phyloP scores from a whole-genome alignment of 2,329 filamentous ascomycete genomes.

The Tolypocladium guangdongense region DNA sequence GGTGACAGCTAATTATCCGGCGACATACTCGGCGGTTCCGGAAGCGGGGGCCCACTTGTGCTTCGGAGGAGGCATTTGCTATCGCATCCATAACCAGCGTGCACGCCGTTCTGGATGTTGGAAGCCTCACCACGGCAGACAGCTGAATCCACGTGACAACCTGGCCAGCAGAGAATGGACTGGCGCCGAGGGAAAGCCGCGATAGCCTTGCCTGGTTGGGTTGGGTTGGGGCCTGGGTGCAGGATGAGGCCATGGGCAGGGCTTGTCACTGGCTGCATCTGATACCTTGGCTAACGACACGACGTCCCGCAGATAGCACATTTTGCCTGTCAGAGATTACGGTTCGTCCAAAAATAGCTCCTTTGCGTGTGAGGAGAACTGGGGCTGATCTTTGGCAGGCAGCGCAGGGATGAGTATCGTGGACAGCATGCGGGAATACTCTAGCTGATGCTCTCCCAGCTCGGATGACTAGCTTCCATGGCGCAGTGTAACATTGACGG shows the following conservation, averaged over 20 bases:
- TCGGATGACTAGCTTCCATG: neutral
- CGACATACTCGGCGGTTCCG: constrained; percentile 6
- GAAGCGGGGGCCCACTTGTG: neutral
- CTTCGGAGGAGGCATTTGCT: neutral
- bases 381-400: neutral
- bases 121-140: neutral
- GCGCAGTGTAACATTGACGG: neutral
- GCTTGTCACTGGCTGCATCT: neutral
- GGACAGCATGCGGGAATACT: neutral
- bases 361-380: neutral
- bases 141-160: neutral
- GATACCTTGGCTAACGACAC: neutral
- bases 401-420: neutral
- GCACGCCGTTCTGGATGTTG: neutral
- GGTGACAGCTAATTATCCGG: neutral
- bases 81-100: neutral
- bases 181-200: neutral
- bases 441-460: neutral
- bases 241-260: neutral
- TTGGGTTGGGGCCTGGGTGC: neutral
- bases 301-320: too few species aligned
- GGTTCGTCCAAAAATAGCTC: neutral
- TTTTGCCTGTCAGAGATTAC: too few species aligned
- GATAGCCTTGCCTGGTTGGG: neutral
- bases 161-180: neutral